phyloP scores from a whole-genome alignment of 2,329 filamentous ascomycete genomes.

The Dactylellina parvicollis region DNA sequence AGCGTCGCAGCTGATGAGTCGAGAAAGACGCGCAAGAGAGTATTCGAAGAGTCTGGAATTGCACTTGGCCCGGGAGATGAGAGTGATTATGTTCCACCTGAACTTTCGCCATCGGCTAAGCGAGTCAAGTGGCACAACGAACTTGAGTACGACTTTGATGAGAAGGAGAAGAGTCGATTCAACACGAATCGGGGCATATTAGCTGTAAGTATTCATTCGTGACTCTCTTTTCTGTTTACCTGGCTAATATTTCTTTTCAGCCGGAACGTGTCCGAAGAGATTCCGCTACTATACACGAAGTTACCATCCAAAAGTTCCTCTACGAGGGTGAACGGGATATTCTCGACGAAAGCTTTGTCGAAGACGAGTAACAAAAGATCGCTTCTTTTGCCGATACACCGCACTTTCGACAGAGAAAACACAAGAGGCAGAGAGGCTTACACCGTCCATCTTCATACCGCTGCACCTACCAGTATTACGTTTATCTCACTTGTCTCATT shows the following conservation, averaged over 20 bases:
- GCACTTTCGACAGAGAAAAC: too few species aligned
- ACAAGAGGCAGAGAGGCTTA: too few species aligned
- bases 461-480: too few species aligned
- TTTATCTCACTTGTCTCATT: too few species aligned
- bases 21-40: slow-evolving; percentile 18
- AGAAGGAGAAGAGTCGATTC: slow-evolving; percentile 20
- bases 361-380: slow-evolving; percentile 1
- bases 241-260: slow-evolving; percentile 14
- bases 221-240: not conserved
- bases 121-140: slow-evolving; percentile 40
- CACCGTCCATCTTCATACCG: too few species aligned
- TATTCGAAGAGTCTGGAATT: slow-evolving; percentile 42
- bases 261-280: slow-evolving; percentile 42
- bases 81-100: slow-evolving; percentile 27
- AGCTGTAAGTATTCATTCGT: slow-evolving; percentile 33
- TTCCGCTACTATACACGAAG: slow-evolving; percentile 19
- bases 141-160: slow-evolving; percentile 22
- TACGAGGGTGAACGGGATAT: slow-evolving; percentile 46
- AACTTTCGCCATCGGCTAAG: slow-evolving; percentile 25
- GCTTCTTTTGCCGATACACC: not conserved
- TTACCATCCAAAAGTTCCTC: slow-evolving; percentile 47
- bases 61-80: slow-evolving; percentile 45
- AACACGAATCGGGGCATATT: slow-evolving; percentile 27
- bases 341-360: slow-evolving; percentile 32
- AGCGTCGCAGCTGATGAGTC: slow-evolving; percentile 29